Conservation (phyloP, 257 asterid genomes). For the Solanum megistacrolobum region DNA sequence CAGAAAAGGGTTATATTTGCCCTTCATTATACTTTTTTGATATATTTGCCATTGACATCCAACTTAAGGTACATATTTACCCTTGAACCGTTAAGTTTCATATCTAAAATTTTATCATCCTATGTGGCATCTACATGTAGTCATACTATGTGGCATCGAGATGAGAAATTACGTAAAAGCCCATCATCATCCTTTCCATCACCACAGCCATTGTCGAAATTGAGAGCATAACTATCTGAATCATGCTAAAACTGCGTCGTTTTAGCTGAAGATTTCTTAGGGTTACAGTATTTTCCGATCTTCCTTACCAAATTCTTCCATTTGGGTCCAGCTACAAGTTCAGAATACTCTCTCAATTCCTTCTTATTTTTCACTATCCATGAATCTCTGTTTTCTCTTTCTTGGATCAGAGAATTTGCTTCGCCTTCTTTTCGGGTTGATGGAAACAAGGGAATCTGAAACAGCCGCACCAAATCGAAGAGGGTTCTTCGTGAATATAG, state of each 20-base stretch:
- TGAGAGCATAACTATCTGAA: conserved; percentile 45
- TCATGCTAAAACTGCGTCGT: conserved; percentile 33
- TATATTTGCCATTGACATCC: no score
- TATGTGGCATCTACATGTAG: no score
- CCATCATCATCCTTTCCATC: conserved; percentile 6
- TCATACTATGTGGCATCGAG: conserved; percentile 8
- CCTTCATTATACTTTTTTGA: no score
- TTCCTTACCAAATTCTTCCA: conserved; percentile 42
- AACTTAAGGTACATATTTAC: no score
- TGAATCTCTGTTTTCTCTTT: conserved; percentile 4
- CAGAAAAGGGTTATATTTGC: no score
- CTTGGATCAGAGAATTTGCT: neutral
- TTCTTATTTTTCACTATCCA: conserved; percentile 19
- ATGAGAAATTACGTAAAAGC: conserved; percentile 32
- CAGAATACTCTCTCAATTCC: conserved; percentile 30
- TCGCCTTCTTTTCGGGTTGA: neutral
- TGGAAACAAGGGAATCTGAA: neutral
- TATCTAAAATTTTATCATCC: no score
- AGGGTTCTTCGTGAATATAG: neutral
- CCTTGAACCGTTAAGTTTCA: no score
- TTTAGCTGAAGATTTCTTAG: conserved; percentile 1
- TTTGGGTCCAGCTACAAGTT: conserved; percentile 37
- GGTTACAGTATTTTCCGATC: conserved; percentile 19
- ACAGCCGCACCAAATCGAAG: neutral
- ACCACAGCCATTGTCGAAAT: conserved; percentile 14